Conservation (phyloP, 225 moss, liverwort and hornwort species). For the Bryoerythrophyllum caledonicum region DNA sequence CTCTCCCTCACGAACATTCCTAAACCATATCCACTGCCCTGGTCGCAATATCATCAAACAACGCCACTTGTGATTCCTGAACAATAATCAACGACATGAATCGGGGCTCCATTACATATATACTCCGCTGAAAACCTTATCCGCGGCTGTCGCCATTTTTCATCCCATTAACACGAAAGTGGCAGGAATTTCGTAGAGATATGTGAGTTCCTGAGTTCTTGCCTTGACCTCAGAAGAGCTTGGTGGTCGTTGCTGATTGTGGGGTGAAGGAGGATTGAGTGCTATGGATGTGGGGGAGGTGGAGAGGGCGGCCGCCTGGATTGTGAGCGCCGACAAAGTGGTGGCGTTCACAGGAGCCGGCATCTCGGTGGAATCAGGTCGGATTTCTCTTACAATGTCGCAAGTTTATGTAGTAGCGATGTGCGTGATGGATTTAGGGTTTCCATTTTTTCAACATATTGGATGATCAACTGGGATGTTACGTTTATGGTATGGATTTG, state of each 20-base stretch:
- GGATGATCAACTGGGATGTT: no score
- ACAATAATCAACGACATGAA: not conserved
- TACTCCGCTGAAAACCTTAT: not conserved
- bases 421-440: no score
- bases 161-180: slow-evolving; percentile 5
- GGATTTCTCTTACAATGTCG: not conserved
- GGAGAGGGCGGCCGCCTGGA: slow-evolving; percentile 35
- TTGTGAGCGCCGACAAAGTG: slow-evolving; percentile 29
- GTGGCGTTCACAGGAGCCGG: slow-evolving; percentile 57
- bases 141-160: slow-evolving; percentile 25
- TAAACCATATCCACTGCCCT: not conserved
- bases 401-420: not conserved
- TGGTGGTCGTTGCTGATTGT: no score
- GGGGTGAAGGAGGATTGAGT: not conserved
- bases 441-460: no score
- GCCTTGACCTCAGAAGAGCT: no score
- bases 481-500: no score
- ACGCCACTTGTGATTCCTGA: no score
- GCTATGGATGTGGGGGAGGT: slow-evolving; percentile 30
- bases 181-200: no score
- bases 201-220: no score
- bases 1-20: slow-evolving; percentile 22
- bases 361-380: slow-evolving; percentile 58
- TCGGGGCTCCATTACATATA: not conserved
- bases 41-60: no score